Conservation (phyloP, 2,329 filamentous ascomycete genomes). For the Hypocrella siamensis region DNA sequence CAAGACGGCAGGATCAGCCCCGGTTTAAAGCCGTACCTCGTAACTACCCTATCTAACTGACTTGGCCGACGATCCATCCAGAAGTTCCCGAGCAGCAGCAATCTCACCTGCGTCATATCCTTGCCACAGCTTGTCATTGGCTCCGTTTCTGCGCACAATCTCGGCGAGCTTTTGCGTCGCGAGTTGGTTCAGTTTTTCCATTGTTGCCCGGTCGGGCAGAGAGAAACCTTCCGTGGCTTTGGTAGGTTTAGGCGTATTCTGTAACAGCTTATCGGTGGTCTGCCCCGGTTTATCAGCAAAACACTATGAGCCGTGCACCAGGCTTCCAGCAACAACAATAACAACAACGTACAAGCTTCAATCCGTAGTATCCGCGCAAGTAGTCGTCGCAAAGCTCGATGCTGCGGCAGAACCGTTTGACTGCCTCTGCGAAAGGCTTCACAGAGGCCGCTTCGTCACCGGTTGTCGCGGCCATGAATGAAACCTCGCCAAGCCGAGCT, state of each 20-base stretch:
- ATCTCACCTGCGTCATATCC: slow-evolving; percentile 61
- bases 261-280: slow-evolving; percentile 35
- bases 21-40: too few relatives aligned
- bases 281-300: slow-evolving; percentile 11
- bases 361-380: slow-evolving; percentile 78
- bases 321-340: too few relatives aligned
- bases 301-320: background rate
- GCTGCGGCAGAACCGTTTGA: slow-evolving; percentile 78
- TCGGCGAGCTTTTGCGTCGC: slow-evolving; percentile 63
- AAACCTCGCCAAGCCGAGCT: slow-evolving; percentile 69
- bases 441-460: slow-evolving; percentile 23
- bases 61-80: too few relatives aligned
- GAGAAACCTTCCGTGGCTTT: slow-evolving; percentile 35
- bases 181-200: slow-evolving; percentile 53
- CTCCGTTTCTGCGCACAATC: slow-evolving; percentile 50
- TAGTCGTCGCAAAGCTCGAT: slow-evolving; percentile 92
- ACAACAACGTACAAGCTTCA: slow-evolving; percentile 54
- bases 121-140: slow-evolving; percentile 49
- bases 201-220: slow-evolving; percentile 38
- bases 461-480: slow-evolving; percentile 51
- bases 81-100: slow-evolving; percentile 51
- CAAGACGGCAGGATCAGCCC: too few relatives aligned
- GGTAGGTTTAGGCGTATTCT: slow-evolving; percentile 22
- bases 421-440: slow-evolving; percentile 50
- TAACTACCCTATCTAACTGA: too few relatives aligned